Percentiles rank a stretch among this genome's conserved stretches.
These are phyloP conservation scores for Aspergillus biplanus DNA, from an alignment of 495 filamentous ascomycete genomes.

Conservation along the genomic window DNA sequence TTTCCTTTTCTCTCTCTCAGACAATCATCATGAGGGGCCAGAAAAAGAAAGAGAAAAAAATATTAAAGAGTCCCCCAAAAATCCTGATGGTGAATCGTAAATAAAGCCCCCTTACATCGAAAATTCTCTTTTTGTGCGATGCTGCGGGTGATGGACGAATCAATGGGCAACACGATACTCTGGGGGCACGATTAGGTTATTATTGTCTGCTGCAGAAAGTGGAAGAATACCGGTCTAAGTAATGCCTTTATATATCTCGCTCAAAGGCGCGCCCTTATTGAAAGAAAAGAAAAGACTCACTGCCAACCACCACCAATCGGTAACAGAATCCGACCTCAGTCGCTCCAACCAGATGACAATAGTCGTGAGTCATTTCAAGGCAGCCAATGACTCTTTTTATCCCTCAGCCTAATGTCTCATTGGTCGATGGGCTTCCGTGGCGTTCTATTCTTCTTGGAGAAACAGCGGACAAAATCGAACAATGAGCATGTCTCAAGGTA, in stretches of 20 bases:
- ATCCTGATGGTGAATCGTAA: slow-evolving; percentile 1
- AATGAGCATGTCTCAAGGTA: too few species aligned
- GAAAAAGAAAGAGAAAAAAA: background rate
- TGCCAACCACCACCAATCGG: background rate
- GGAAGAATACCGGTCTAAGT: too few species aligned
- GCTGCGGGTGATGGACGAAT: slow-evolving; percentile 3
- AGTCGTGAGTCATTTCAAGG: background rate
- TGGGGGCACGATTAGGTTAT: slow-evolving; percentile 2
- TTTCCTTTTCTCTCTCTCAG: background rate
- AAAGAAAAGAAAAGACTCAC: background rate
- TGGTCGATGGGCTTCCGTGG: too few species aligned
- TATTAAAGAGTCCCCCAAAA: background rate
- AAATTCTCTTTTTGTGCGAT: slow-evolving; percentile 5
- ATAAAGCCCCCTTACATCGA: slow-evolving; percentile 10
- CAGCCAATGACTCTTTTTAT: background rate
- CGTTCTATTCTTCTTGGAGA: too few species aligned
- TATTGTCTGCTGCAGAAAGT: background rate
- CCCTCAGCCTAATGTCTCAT: too few species aligned
- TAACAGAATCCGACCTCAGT: background rate
- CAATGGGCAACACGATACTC: slow-evolving; percentile 1
- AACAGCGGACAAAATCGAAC: too few species aligned
- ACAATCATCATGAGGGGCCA: background rate
- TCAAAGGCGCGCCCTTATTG: too few species aligned
- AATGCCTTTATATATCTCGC: too few species aligned
- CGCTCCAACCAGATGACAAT: background rate